Base-by-base conservation (phyloP, 2,329 filamentous ascomycete species). In the Hypoxylon sp. region DNA sequence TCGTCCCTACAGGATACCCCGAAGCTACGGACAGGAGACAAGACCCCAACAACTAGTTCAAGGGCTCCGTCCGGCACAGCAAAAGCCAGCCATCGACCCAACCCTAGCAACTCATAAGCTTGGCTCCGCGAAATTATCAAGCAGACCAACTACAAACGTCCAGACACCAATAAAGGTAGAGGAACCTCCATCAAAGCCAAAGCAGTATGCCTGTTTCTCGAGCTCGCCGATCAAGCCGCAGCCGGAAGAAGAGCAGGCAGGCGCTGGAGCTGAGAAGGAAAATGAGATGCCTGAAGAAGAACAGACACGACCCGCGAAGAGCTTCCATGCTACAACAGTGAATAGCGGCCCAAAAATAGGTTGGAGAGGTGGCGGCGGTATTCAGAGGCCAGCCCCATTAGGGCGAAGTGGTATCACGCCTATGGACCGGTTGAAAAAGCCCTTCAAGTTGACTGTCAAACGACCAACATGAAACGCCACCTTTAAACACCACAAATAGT, bases 361-460 rank as follows among this genome's bases (percentile, higher is more conserved):
- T 1, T 67, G 67, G 77, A 71, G 62, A 78, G 75, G 57, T 76
- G 81, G 44, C 75, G 71, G 74, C n/a, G 65, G 72, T 2, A 75
- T 86, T 55, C 82, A 83, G 72, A 81, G 84, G 60, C 84, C 84
- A 2, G 79, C 80, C 0, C 81, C 81, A 0, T 71, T 87, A 4
- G 75, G 77, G 17, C 74, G 78, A 24, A 83, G 81, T 2, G 80
- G 82, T 0, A 81, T 86, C 33, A 80, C 84, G 46, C 83, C 84
- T 0, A 82, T 88, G 74, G 83, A 86, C 54, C 82, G 81, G 71
- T 74, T 88, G 53, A 81, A 81, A 60, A 87, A 84, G 74, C 87
- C 87, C 5, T 89, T 89, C 63, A 88, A 87, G 77, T 46, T 88
- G 71, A 88, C 85, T 10, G 84, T 88, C 19, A 85, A 83, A 64